These are phyloP conservation scores for Podila horticola DNA, from an alignment of 192 early-diverging fungal species.

Conservation along the genomic window DNA sequence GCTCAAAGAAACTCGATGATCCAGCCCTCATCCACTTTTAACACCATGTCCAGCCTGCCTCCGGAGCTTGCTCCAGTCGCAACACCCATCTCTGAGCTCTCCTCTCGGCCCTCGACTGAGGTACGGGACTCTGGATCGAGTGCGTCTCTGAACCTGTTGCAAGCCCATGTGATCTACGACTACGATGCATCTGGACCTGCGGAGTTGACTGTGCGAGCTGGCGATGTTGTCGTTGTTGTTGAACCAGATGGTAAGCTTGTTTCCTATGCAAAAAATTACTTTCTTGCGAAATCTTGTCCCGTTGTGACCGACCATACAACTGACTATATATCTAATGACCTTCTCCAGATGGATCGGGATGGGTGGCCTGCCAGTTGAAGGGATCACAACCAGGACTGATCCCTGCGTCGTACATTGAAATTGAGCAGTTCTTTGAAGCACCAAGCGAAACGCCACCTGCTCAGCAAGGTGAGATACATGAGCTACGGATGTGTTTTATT, in stretches of 20 bases:
- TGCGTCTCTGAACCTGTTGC: slow-evolving; percentile 11
- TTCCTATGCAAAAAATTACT: not conserved
- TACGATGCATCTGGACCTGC: slow-evolving; percentile 62
- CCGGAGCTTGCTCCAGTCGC: slow-evolving; percentile 27
- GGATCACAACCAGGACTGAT: slow-evolving; percentile 52
- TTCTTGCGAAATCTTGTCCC: no score
- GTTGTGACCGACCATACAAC: not conserved
- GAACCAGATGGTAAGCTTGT: slow-evolving; percentile 60
- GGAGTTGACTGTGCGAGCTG: slow-evolving; percentile 65
- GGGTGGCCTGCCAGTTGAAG: slow-evolving; percentile 26
- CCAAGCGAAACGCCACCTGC: slow-evolving; percentile 11
- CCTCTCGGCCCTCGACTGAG: slow-evolving; percentile 3
- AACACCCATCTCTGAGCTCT: slow-evolving; percentile 39
- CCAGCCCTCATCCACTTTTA: slow-evolving; percentile 28
- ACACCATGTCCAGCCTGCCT: slow-evolving; percentile 33
- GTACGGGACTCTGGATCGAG: slow-evolving; percentile 9
- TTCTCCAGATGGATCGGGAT: slow-evolving; percentile 39
- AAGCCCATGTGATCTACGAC: slow-evolving; percentile 69
- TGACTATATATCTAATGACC: not conserved
- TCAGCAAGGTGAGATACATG: slow-evolving; percentile 21
- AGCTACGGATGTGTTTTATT: not conserved
- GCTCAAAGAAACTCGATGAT: slow-evolving; percentile 37
- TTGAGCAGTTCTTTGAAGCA: slow-evolving; percentile 38
- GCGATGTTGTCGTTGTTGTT: slow-evolving; percentile 64
- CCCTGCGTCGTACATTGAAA: slow-evolving; percentile 62